phyloP scores from a whole-genome alignment of 2,329 filamentous ascomycete species.

The Diaporthe sp. region DNA sequence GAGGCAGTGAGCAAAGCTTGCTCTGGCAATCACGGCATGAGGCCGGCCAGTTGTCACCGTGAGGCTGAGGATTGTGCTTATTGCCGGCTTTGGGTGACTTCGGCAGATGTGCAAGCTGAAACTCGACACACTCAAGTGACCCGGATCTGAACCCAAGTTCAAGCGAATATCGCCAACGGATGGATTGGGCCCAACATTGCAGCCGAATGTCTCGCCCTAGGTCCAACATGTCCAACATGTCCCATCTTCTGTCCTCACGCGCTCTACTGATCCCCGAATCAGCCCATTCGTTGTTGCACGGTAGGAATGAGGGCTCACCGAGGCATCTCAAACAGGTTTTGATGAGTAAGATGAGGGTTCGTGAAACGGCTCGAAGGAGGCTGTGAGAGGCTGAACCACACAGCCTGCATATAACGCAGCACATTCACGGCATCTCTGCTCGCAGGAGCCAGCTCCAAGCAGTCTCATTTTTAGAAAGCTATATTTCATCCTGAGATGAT shows the following conservation, averaged over 20 bases:
- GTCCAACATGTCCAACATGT: neutral
- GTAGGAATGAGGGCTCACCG: neutral
- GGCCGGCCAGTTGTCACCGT: neutral
- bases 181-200: neutral
- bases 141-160: neutral
- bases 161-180: neutral
- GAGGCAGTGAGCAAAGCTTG: fast-evolving
- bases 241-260: neutral
- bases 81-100: neutral
- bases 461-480: neutral
- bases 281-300: neutral
- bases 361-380: neutral
- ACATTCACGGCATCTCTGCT: neutral
- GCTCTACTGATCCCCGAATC: neutral
- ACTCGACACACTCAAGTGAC: neutral
- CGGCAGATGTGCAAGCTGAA: neutral
- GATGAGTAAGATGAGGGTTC: neutral
- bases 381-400: neutral
- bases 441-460: neutral
- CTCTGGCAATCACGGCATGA: neutral
- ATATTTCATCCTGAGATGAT: neutral
- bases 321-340: neutral
- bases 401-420: neutral
- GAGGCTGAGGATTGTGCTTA: neutral
- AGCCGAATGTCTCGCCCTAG: neutral